Evolutionary conservation across 108 stramenopile species (phyloP).

Genomic region (Cyclotella cryptica): DNA sequence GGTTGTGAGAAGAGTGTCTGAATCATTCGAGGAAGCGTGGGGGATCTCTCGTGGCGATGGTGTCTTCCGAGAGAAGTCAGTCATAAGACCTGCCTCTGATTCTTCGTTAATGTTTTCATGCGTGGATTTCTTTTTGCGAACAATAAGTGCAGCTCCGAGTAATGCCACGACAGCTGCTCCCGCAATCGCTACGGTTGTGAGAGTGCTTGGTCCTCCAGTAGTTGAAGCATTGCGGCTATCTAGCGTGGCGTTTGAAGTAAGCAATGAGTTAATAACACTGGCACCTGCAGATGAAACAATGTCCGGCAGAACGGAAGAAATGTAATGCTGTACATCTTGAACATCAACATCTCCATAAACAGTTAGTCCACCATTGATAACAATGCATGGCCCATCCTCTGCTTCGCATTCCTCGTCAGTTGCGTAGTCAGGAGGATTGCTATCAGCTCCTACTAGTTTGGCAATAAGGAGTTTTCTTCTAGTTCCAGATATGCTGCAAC

Average conservation of each 20-base stretch:
- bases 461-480: slow-evolving; percentile 10
- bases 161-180: slow-evolving; percentile 16
- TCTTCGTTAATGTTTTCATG: not conserved
- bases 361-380: slow-evolving; percentile 23
- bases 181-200: slow-evolving; percentile 13
- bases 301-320: slow-evolving; percentile 7
- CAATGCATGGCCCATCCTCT: slow-evolving; percentile 4
- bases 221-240: slow-evolving; percentile 1
- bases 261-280: not conserved
- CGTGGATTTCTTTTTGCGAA: not conserved
- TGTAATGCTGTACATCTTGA: slow-evolving; percentile 13
- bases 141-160: slow-evolving; percentile 11
- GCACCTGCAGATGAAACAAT: not conserved
- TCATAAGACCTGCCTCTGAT: not conserved
- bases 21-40: not conserved
- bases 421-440: slow-evolving; percentile 18
- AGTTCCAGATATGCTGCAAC: not conserved
- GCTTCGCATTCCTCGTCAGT: slow-evolving; percentile 14
- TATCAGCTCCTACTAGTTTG: slow-evolving; percentile 21
- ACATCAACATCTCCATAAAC: slow-evolving; percentile 19
- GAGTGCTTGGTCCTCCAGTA: not conserved
- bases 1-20: not conserved
- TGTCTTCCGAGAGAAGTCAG: not conserved
- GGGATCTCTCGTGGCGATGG: slow-evolving; percentile 1
- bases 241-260: not conserved